Conservation (phyloP, 129 eudicot genomes). For the Chrysanthemum seticuspe region DNA sequence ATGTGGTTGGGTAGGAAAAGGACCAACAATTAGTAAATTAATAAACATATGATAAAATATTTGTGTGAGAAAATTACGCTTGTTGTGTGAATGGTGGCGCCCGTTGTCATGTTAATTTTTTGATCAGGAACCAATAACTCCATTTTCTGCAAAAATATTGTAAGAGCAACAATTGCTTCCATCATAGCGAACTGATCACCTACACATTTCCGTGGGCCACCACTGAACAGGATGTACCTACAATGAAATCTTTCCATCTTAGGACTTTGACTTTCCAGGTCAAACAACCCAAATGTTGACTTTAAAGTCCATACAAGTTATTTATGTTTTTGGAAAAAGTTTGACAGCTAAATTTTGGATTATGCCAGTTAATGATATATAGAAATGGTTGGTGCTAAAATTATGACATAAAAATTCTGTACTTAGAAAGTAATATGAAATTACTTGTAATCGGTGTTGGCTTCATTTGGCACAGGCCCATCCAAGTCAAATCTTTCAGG, state of each 20-base stretch:
- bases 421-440: neutral
- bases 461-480: constrained; percentile 81
- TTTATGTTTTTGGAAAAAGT: neutral
- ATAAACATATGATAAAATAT: neutral
- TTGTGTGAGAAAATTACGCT: constrained; percentile 52
- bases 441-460: constrained; percentile 92
- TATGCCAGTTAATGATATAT: neutral
- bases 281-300: constrained; percentile 13
- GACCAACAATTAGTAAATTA: neutral
- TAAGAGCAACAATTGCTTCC: constrained; percentile 90
- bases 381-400: neutral
- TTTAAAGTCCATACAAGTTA: neutral
- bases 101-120: constrained; percentile 91
- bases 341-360: neutral
- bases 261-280: constrained; percentile 11
- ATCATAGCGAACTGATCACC: constrained; percentile 96
- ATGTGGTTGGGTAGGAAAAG: neutral
- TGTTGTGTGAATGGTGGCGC: constrained; percentile 97
- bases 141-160: constrained; percentile 74
- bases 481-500: constrained; percentile 90
- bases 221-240: constrained; percentile 93
- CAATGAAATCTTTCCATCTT: constrained; percentile 8
- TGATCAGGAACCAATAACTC: constrained; percentile 86
- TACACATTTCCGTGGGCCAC: constrained; percentile 97
- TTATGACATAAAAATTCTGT: neutral